These are phyloP conservation scores for Sarocladiaceae sp. DNA, from an alignment of 2,329 filamentous ascomycete genomes.

Conservation along the genomic window DNA sequence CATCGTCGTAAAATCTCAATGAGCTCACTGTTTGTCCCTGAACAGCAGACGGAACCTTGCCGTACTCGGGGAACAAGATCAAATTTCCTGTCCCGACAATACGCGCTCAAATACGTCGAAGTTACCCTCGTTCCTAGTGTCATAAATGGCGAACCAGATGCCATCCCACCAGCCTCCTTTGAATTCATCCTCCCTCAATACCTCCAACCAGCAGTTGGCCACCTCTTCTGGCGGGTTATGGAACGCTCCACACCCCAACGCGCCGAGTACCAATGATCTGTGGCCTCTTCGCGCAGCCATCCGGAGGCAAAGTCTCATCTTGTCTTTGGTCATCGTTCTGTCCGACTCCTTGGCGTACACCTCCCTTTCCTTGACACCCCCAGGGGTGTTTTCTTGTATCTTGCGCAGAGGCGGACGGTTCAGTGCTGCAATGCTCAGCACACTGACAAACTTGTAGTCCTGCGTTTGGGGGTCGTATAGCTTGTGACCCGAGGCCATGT, in stretches of 20 bases:
- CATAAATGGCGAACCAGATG: slow-evolving; percentile 58
- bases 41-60: too few relatives aligned
- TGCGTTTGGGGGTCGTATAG: slow-evolving; percentile 32
- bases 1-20: too few relatives aligned
- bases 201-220: slow-evolving; percentile 55
- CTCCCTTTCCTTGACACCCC: slow-evolving; percentile 19
- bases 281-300: slow-evolving; percentile 53
- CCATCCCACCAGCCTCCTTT: slow-evolving; percentile 56
- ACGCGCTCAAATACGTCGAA: slow-evolving; percentile 41
- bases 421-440: slow-evolving; percentile 55
- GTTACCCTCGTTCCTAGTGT: slow-evolving; percentile 39
- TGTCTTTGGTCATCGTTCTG: slow-evolving; percentile 50
- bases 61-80: too few relatives aligned
- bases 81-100: slow-evolving; percentile 29
- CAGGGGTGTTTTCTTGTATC: slow-evolving; percentile 12
- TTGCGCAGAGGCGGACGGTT: slow-evolving; percentile 29
- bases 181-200: slow-evolving; percentile 56
- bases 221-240: slow-evolving; percentile 55
- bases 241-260: slow-evolving; percentile 64
- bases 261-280: slow-evolving; percentile 57
- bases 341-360: slow-evolving; percentile 37
- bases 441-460: slow-evolving; percentile 46
- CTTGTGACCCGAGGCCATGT: slow-evolving; percentile 36
- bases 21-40: too few relatives aligned
- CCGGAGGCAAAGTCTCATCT: slow-evolving; percentile 56